A percentile compares a stretch with the other conserved stretches of the same genome.
phyloP scores from a whole-genome alignment of 2,329 filamentous ascomycete genomes.

The Amylocarpus encephaloides region DNA sequence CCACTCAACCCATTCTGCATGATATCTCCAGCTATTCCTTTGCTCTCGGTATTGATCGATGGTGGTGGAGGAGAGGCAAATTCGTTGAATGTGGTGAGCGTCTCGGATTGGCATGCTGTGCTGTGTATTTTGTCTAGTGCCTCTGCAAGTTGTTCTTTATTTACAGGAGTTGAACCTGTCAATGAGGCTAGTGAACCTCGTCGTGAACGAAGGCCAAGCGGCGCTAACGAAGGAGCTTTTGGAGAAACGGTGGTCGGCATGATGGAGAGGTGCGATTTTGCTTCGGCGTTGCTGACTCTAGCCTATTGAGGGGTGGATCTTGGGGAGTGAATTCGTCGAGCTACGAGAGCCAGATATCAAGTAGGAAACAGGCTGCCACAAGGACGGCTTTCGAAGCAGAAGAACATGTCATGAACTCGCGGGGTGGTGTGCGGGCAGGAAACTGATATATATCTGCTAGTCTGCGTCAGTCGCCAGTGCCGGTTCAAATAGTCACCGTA shows the following conservation, averaged over 20 bases:
- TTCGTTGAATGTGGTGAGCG: slow-evolving; percentile 90
- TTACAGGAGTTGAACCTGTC: slow-evolving; percentile 44
- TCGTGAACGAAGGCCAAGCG: slow-evolving; percentile 27
- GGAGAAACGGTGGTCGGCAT: slow-evolving; percentile 31
- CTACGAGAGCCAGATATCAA: not conserved
- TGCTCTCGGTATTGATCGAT: slow-evolving; percentile 55
- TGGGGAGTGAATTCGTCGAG: not conserved
- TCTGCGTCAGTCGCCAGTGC: not conserved
- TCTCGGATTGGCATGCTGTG: slow-evolving; percentile 76
- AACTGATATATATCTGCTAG: not conserved
- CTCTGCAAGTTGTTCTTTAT: slow-evolving; percentile 69
- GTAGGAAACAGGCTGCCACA: slow-evolving; percentile 13
- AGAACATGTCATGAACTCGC: slow-evolving; percentile 19
- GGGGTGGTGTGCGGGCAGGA: not conserved
- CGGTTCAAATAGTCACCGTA: too few relatives aligned
- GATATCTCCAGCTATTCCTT: slow-evolving; percentile 63
- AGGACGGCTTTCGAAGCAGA: slow-evolving; percentile 15
- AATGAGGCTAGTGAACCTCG: slow-evolving; percentile 45
- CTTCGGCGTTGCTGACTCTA: not conserved
- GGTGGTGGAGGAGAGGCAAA: slow-evolving; percentile 65
- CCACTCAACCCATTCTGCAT: slow-evolving; percentile 84
- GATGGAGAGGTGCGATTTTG: not conserved
- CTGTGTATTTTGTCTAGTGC: slow-evolving; percentile 83
- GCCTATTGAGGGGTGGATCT: not conserved
- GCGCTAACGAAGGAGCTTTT: slow-evolving; percentile 16